Evolutionary conservation across 1,139 yeast species (phyloP).

Genomic region (Suhomyces atakaporum): DNA sequence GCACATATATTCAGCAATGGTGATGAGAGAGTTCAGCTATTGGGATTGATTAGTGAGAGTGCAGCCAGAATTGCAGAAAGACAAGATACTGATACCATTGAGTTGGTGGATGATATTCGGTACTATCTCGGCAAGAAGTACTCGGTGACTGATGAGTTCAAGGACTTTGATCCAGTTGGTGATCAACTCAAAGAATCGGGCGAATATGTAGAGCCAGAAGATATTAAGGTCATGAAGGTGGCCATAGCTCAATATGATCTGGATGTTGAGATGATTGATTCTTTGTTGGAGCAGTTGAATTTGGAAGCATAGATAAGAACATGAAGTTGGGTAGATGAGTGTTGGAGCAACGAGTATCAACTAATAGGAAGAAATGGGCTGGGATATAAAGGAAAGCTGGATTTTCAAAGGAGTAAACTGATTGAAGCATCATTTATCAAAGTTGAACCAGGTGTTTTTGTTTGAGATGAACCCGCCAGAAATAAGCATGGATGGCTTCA

Average conservation of each 20-base stretch:
- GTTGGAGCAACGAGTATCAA: no score
- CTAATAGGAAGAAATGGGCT: no score
- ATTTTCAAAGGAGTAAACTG: no score
- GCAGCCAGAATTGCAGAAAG: conserved; percentile 60
- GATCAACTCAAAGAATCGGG: conserved; percentile 11
- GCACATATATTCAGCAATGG: conserved; percentile 34
- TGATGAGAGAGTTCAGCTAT: conserved; percentile 25
- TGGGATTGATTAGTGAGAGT: conserved; percentile 39
- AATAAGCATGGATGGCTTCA: no score
- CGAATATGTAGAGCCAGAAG: conserved; percentile 21
- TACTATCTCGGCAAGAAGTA: conserved; percentile 59
- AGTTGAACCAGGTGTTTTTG: no score
- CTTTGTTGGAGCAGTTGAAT: conserved; percentile 40
- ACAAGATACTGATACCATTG: conserved; percentile 78
- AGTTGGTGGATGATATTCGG: conserved; percentile 73
- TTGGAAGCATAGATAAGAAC: conserved; percentile 41
- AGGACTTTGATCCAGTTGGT: conserved; percentile 30
- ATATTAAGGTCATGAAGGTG: conserved; percentile 34
- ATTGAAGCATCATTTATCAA: no score
- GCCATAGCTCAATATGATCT: conserved; percentile 27
- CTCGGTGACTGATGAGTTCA: conserved; percentile 31
- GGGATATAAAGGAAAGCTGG: no score
- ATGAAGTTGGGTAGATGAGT: no score
- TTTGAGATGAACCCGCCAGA: no score
- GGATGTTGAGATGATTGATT: conserved; percentile 47